Evolutionary conservation across 441 rosid species (phyloP).

Genomic region (Eutrema salsugineum): DNA sequence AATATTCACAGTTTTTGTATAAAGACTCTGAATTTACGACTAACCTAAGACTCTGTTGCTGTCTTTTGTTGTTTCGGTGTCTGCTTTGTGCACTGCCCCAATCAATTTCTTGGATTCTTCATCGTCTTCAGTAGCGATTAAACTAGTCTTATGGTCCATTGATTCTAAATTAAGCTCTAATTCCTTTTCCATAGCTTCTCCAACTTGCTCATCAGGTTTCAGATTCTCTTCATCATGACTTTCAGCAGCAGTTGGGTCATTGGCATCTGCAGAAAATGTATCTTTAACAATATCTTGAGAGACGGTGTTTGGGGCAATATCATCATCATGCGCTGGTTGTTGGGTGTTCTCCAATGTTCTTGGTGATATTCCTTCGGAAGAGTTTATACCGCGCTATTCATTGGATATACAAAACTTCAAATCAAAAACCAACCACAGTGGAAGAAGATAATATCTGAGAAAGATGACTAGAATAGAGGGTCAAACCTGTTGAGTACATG

Average conservation of each 20-base stretch:
- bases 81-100: neutral
- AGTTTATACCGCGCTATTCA: neutral
- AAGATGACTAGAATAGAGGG: neutral
- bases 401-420: neutral
- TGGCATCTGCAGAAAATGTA: neutral
- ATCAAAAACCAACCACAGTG: neutral
- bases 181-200: neutral
- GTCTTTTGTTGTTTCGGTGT: neutral
- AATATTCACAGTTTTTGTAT: neutral
- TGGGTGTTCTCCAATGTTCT: neutral
- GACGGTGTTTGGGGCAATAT: neutral
- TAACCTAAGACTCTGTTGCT: conserved; percentile 9
- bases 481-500: conserved; percentile 31
- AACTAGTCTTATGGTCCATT: neutral
- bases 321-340: conserved; percentile 8
- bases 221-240: neutral
- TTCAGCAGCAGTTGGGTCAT: neutral
- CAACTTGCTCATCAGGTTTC: neutral
- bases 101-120: conserved; percentile 2
- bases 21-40: neutral
- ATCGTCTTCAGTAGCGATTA: neutral
- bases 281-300: neutral
- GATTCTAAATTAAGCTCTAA: conserved; percentile 9
- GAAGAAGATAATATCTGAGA: neutral
- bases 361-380: conserved; percentile 14